Evolutionary conservation across 345 rosid species (phyloP), one percentile per base, ranked within the genome.

Genomic region (Gossypium thurberi): DNA sequence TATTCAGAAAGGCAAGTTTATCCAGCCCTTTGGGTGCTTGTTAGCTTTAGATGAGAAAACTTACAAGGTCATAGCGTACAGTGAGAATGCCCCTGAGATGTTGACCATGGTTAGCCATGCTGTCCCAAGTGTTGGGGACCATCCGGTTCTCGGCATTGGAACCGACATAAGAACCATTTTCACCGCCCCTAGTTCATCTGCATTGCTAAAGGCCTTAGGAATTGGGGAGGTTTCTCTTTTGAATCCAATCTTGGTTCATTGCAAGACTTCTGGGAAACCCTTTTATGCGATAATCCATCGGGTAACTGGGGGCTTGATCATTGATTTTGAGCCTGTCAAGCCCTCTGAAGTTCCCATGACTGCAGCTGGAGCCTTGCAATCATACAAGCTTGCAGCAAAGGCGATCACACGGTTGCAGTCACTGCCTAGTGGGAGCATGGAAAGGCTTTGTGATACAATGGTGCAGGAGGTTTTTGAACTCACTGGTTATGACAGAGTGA

Each of bases 1-100:
- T 75, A 90, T 92, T 80, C 98, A 94, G 82, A 94, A 94, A 81
- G 97, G 97, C 76, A 92, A 90, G 87, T 80, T 78, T 76, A 94
- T 92, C 81, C 98, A 94, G 81, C 97, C 98, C 23, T 92, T 94
- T 33, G 98, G 98, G 40, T 94, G 98, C 84, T 86, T 94, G 83
- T 85, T 94, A 60, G 98, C 98, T 58, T 82, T 94, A 61, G 95
- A 94, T 61, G 97, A 92, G 75, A 94, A 92, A 80, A 90, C 91
- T 50, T 85, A 87, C 73, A 89, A 84, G 80, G 92, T 94, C 82
- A 87, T 90, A 73, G 97, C 98, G 28, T 94, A 87, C 80, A 94
- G 97, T 65, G 95, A 92, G 81, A 94, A 92, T 82, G 98, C 98
- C 40, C 81, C 94, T 2, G 98, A 94, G 73, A 81, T 90, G 85